A percentile compares a stretch with the other conserved stretches of the same genome.
Conservation (phyloP, 345 rosid genomes). For the Clausena lansium region DNA sequence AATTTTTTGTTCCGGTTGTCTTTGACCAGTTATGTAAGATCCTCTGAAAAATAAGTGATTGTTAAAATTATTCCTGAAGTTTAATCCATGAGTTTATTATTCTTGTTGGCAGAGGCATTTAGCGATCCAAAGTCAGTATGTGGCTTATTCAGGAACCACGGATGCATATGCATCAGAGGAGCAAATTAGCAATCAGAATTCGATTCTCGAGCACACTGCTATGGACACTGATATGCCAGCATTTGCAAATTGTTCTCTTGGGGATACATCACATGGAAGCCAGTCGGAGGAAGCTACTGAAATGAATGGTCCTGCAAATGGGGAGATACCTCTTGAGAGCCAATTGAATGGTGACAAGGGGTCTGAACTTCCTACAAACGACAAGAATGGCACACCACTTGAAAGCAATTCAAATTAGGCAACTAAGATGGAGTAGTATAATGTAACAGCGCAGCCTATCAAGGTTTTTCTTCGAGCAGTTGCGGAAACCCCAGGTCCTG, state of each 20-base stretch:
- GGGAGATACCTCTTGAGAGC: slow-evolving; percentile 18
- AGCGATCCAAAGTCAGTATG: slow-evolving; percentile 29
- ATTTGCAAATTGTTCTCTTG: slow-evolving; percentile 28
- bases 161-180: not conserved
- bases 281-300: slow-evolving; percentile 34
- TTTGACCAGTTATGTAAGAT: not conserved
- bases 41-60: not conserved
- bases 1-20: not conserved
- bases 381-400: not conserved
- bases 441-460: not conserved
- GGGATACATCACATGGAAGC: slow-evolving; percentile 15
- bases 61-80: not conserved
- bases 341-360: slow-evolving; percentile 18
- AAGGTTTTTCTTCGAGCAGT: not conserved
- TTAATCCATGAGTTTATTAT: not conserved
- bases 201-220: slow-evolving; percentile 1
- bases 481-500: not conserved
- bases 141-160: slow-evolving; percentile 29
- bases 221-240: slow-evolving; percentile 40
- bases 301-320: slow-evolving; percentile 29
- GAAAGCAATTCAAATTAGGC: slow-evolving; percentile 31
- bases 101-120: slow-evolving; percentile 40
- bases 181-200: slow-evolving; percentile 14
- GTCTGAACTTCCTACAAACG: slow-evolving; percentile 17
- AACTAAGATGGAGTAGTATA: slow-evolving; percentile 17